Evolutionary conservation across 495 filamentous ascomycete species (phyloP).

Genomic region (Penicillium taxi): DNA sequence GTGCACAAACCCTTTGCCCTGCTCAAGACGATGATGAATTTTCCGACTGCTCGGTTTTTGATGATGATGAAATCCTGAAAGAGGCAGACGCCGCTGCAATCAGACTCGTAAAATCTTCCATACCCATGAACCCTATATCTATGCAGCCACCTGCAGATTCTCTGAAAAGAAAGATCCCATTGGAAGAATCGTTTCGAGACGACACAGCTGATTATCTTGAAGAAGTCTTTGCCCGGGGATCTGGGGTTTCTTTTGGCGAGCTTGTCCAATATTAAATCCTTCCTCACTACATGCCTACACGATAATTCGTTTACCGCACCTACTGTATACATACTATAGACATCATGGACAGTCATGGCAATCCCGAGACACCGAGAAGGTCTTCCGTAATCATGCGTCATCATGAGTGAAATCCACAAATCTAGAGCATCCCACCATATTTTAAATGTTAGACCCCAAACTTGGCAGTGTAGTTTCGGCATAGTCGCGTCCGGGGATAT

Average conservation of each 20-base stretch:
- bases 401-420: background rate
- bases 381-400: background rate
- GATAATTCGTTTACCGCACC: background rate
- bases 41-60: conserved; percentile 35
- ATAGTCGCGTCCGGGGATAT: background rate
- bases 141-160: conserved; percentile 1
- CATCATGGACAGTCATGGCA: no score
- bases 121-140: background rate
- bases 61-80: conserved; percentile 29
- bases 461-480: background rate
- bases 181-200: conserved; percentile 33
- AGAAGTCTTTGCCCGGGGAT: conserved; percentile 25
- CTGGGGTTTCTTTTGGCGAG: conserved; percentile 23
- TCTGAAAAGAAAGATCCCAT: conserved; percentile 3
- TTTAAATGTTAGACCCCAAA: background rate
- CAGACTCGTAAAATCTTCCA: conserved; percentile 1
- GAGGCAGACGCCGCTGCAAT: conserved; percentile 15
- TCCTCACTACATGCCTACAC: background rate
- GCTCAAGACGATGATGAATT: conserved; percentile 26
- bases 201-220: conserved; percentile 35
- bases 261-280: conserved; percentile 15
- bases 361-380: background rate
- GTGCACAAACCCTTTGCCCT: background rate
- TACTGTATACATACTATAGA: background rate
- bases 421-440: background rate